Base-by-base conservation (phyloP, 129 eudicot species). In the Lonicera japonica region DNA sequence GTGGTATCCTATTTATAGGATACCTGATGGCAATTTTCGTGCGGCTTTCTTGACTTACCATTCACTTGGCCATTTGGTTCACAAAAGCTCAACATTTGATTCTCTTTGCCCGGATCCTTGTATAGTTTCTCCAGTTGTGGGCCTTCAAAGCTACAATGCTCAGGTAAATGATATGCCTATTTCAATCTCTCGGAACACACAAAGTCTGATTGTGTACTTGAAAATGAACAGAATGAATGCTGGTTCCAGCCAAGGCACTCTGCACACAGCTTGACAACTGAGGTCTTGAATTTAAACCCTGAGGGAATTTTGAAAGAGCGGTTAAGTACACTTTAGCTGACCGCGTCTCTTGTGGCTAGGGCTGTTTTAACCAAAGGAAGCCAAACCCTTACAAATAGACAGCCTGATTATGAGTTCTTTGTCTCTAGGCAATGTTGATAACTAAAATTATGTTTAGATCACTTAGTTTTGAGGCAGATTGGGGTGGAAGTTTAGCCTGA, bases 1-100 rank as follows among this genome's bases (percentile, higher is more conserved):
- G 17, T 75, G 80, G 80, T 75, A 75, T 39, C 80, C 80, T 1
- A 40, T 75, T 45, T 75, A 75, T 58, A 75, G 75, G 53, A 69
- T 75, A 60, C 80, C 80, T 9, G 80, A 69, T 20, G 80, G 75
- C 16, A 75, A 63, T 18, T 29, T 75, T 25, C 80, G 80, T 56
- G 80, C 80, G 5, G 67, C 80, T 50, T 75, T 75, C 63, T 52
- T 75, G 62, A 75, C 80, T 29, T 75, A 75, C 60, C 80, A 75
- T 69, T 75, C 80, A 48, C 71, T 75, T 25, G 71, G 80, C 54
- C 67, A 68, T 65, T 47, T 64, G 39, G 53, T 69, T 21, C 67
- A 16, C 52, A 58, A 66, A 63, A 17, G 54, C 24, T 23, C 59
- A 11, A 34, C 25, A 20, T 48, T 12, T 63, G 40, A 57, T 63